Conservation (phyloP, 2,329 filamentous ascomycete genomes). For the Apiospora saccharicola region DNA sequence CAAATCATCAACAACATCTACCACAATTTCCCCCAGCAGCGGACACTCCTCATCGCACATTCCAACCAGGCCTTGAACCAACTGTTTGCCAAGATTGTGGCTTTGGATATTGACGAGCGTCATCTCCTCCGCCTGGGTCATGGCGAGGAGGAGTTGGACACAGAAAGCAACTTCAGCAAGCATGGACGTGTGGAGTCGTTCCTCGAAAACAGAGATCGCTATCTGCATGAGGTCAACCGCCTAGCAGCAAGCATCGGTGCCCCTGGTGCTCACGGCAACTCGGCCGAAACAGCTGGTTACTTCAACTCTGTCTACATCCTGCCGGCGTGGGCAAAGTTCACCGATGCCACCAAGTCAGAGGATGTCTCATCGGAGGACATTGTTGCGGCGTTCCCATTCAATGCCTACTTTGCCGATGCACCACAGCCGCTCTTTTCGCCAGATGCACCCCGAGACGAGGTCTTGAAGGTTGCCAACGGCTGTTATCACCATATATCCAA, state of each 20-base stretch:
- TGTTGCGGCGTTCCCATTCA: slow-evolving; percentile 82
- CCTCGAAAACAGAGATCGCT: slow-evolving; percentile 81
- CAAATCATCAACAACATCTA: slow-evolving; percentile 99
- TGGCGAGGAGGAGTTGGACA: slow-evolving; percentile 92
- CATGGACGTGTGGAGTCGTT: slow-evolving; percentile 95
- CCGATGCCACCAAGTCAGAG: slow-evolving; percentile 66
- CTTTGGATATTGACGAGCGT: slow-evolving; percentile 92
- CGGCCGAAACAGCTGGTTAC: slow-evolving; percentile 95
- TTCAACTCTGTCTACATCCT: slow-evolving; percentile 93
- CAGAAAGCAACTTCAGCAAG: slow-evolving; percentile 89
- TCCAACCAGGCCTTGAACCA: slow-evolving; percentile 99
- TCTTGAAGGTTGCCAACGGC: slow-evolving; percentile 79
- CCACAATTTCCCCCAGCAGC: slow-evolving; percentile 93
- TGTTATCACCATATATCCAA: slow-evolving; percentile 89
- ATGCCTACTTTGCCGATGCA: slow-evolving; percentile 84
- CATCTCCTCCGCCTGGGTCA: slow-evolving; percentile 92
- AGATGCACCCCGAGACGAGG: slow-evolving; percentile 68
- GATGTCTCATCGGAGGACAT: slow-evolving; percentile 68
- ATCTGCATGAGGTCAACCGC: slow-evolving; percentile 84
- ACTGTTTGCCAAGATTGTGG: slow-evolving; percentile 97
- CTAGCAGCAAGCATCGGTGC: slow-evolving; percentile 85
- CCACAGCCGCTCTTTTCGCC: slow-evolving; percentile 84
- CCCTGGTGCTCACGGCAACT: slow-evolving; percentile 93
- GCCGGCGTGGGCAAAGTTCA: slow-evolving; percentile 88
- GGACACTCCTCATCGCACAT: slow-evolving; percentile 91